Evolutionary conservation across 2,329 filamentous ascomycete genomes (phyloP), one percentile per base, ranked within the genome.

Genomic region (Fusarium luffae): DNA sequence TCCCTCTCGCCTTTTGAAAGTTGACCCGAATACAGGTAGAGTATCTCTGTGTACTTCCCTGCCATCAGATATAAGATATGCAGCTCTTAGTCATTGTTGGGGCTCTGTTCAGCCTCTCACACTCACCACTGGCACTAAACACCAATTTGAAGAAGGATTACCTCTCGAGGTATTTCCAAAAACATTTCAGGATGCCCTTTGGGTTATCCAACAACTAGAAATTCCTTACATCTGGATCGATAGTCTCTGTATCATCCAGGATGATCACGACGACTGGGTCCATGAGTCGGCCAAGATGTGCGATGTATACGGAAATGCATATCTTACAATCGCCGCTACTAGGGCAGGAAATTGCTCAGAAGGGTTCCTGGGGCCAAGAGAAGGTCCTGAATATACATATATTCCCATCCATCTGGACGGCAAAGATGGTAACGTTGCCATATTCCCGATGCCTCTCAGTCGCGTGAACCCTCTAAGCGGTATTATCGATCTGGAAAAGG

Each of bases 1-100:
- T 0, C 50, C 19, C 2, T 18, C 56, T 14, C n/a, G n/a, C n/a
- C n/a, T n/a, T n/a, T n/a, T n/a, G n/a, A n/a, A n/a, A n/a, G n/a
- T n/a, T n/a, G 19, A 41, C 1, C 5, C 27, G 5, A 2, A 11
- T 5, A 16, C 0, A 12, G 14, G 3, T 4, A n/a, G 3, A 4
- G 5, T 34, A 2, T 11, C 2, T 0, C 11, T 41, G 0, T 32
- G 50, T 0, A 41, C 25, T 6, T 27, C 13, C 0, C 1, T 23
- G 6, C 19, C 32, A 1, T 2, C 2, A 3, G 11, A 16, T 4
- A 11, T 5, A 25, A 9, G 4, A 0, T 59, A 56, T 5, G 51
- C 27, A 6, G 57, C 25, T 11, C 50, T 56, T 0, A 34, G 51
- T 4, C 57, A 59, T n/a, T 59, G 8, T 3, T 59, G 57, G 57